These are phyloP conservation scores for Kurtzmaniella fragi DNA, from an alignment of 805 yeast species.

Conservation along the genomic window DNA sequence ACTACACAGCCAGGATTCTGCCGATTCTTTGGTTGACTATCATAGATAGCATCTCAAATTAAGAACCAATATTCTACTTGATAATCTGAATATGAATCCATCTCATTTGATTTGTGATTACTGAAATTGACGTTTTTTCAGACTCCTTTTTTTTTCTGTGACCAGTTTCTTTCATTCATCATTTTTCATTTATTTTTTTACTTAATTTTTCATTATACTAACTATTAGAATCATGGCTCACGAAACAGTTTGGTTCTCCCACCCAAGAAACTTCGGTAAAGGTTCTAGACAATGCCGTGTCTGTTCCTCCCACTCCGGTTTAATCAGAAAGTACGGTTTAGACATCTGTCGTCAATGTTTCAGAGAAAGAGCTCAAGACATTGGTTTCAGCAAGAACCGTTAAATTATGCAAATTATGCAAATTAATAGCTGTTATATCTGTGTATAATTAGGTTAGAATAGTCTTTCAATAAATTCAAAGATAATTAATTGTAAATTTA, in stretches of 20 bases:
- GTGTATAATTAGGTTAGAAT: constrained; percentile 12
- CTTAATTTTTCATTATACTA: constrained; percentile 18
- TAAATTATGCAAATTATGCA: constrained; percentile 37
- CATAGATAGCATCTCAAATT: no score
- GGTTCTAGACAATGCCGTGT: constrained; percentile 99
- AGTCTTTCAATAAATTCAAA: constrained; percentile 2
- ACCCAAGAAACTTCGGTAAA: constrained; percentile 99
- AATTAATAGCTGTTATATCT: constrained; percentile 7
- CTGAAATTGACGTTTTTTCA: no score
- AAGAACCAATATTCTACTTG: no score
- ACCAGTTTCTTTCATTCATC: no score
- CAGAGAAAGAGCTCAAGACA: constrained; percentile 99
- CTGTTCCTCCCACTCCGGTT: constrained; percentile 98
- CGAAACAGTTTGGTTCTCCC: constrained; percentile 99
- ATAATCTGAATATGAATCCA: no score
- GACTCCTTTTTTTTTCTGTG: no score
- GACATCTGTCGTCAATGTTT: constrained; percentile 99
- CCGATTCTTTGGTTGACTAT: no score
- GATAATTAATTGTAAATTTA: constrained; percentile 1
- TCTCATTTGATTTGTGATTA: no score
- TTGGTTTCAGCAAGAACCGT: constrained; percentile 99
- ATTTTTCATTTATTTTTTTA: no score
- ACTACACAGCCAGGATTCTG: no score
- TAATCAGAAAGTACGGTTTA: constrained; percentile 99
- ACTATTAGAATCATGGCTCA: constrained; percentile 83